Evolutionary conservation across 2,329 filamentous ascomycete genomes (phyloP), one percentile per base, ranked within the genome.

Genomic region (Rosellinia necatrix): DNA sequence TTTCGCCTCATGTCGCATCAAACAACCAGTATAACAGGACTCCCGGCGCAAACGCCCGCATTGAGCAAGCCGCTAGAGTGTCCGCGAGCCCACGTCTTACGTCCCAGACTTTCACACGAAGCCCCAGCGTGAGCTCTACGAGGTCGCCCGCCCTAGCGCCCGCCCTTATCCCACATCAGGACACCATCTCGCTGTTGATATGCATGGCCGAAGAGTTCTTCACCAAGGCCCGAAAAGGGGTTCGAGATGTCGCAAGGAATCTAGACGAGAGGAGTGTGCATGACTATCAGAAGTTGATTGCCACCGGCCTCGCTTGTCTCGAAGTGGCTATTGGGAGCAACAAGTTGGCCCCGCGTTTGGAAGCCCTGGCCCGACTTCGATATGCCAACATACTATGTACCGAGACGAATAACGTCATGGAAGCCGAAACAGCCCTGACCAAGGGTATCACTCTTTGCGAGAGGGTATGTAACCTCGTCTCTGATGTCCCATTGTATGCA

Each of bases 171-270:
- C 76, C 81, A 19, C 75, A 70, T 47, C 69, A 78, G 7, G 82
- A 84, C 53, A 80, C 79, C 0, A 75, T 82, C 2, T 76, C 85
- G 2, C 74, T 92, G 7, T 76, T 92, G 54, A 76, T 91, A 6
- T 82, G 82, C n/a, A 78, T 91, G 12, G 88, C 89, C 2, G 89
- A 93, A 65, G 89, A 93, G 62, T 91, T 89, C 65, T 84, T 92
- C 49, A 75, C 76, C 22, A 86, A 85, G 49, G 90, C 90, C 13
- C 83, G 87, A 57, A 71, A 72, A 2, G 78, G 84, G 55, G 79
- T 79, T 1, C 73, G 78, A 3, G 65, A 73, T 1, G 71, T 85
- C 2, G 79, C 81, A 15, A 73, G 74, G 15, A 75, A 79, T 2
- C 77, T 81, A 49, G 77, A 81, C 50, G 72, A 81, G 49, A 70